phyloP scores from a whole-genome alignment of 2,329 filamentous ascomycete genomes.

The Thielaviopsis ethacetica region DNA sequence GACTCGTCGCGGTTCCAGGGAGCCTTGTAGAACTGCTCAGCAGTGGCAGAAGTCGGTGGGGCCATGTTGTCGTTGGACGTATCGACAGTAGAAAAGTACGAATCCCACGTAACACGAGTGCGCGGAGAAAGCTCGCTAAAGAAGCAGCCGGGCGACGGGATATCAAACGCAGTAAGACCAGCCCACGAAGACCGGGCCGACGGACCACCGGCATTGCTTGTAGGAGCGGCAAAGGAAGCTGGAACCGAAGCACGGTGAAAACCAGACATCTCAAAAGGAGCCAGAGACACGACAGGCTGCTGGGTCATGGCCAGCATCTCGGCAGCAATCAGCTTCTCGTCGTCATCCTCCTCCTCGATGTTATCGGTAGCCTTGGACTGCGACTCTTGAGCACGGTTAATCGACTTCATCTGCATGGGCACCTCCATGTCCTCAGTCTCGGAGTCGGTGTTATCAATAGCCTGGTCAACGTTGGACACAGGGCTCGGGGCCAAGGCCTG shows the following conservation, averaged over 20 bases:
- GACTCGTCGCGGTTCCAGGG: constrained; percentile 46
- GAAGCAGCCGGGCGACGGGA: constrained; percentile 83
- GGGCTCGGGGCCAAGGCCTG: constrained; percentile 50
- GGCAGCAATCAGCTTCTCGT: constrained; percentile 4
- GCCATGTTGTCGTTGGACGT: constrained; percentile 35
- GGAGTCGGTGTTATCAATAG: background rate
- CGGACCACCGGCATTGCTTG: constrained; percentile 13
- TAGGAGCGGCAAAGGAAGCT: constrained; percentile 17
- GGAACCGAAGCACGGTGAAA: constrained; percentile 35
- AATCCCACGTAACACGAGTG: constrained; percentile 67
- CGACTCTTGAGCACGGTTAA: constrained; percentile 10
- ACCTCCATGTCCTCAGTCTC: background rate
- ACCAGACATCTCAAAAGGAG: constrained; percentile 26
- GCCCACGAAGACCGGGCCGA: constrained; percentile 41
- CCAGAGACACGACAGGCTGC: constrained; percentile 13
- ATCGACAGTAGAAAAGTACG: constrained; percentile 18
- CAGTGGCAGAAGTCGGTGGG: constrained; percentile 74
- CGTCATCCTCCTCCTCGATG: constrained; percentile 1
- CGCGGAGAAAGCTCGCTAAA: constrained; percentile 69
- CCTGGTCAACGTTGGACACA: background rate
- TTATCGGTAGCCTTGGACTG: constrained; percentile 26
- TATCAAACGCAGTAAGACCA: constrained; percentile 65
- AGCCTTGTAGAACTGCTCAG: constrained; percentile 76
- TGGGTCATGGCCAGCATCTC: constrained; percentile 8
- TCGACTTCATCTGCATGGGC: constrained; percentile 3